Evolutionary conservation across 106 monocot genomes (phyloP).

Genomic region (Triglochin maritima): DNA sequence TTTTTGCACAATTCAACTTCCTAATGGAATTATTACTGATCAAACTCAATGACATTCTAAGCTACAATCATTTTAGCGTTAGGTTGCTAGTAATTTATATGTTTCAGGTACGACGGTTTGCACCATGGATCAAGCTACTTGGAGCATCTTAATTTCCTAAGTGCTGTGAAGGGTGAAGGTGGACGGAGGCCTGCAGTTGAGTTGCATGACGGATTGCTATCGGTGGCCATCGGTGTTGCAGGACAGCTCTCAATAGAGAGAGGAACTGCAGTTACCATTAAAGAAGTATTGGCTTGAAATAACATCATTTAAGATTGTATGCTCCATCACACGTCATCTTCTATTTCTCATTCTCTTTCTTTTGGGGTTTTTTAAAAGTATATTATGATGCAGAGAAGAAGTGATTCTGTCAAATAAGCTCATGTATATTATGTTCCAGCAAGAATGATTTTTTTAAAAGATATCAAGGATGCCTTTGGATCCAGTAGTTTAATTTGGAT

Average conservation of each 20-base stretch:
- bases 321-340: too few relatives aligned
- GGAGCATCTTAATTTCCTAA: constrained; percentile 75
- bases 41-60: too few relatives aligned
- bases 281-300: constrained; percentile 46
- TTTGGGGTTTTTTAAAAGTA: too few relatives aligned
- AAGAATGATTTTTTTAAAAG: too few relatives aligned
- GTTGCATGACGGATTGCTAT: constrained; percentile 66
- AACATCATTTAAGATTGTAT: not conserved
- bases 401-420: too few relatives aligned
- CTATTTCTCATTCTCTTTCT: too few relatives aligned
- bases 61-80: not conserved
- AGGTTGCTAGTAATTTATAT: not conserved
- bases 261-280: constrained; percentile 64
- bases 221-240: constrained; percentile 88
- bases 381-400: too few relatives aligned
- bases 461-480: too few relatives aligned
- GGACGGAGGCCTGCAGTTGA: constrained; percentile 28
- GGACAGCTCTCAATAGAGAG: constrained; percentile 80
- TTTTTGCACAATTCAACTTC: too few relatives aligned
- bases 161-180: constrained; percentile 46
- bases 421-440: too few relatives aligned
- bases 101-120: constrained; percentile 69
- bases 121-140: constrained; percentile 94
- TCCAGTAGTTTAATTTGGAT: too few relatives aligned
- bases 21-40: too few relatives aligned